These are phyloP conservation scores for Pseudogymnoascus sp. DNA, from an alignment of 2,329 filamentous ascomycete genomes.

Conservation along the genomic window DNA sequence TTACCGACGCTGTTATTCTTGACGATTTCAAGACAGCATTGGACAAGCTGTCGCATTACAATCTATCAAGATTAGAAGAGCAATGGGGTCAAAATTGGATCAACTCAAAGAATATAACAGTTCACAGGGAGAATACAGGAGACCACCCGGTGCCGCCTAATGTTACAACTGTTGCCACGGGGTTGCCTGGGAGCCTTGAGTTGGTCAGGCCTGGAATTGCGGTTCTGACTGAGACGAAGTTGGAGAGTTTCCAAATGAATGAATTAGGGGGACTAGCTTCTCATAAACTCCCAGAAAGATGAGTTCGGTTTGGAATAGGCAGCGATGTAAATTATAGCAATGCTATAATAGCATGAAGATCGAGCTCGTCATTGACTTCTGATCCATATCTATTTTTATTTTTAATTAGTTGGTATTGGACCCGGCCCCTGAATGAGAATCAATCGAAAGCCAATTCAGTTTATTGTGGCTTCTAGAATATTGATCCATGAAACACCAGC, in stretches of 20 bases:
- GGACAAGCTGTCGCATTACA: constrained; percentile 22
- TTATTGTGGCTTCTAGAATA: too few species aligned
- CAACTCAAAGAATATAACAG: neutral
- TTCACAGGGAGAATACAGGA: neutral
- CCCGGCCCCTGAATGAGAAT: too few species aligned
- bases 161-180: neutral
- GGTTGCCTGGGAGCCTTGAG: neutral
- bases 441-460: too few species aligned
- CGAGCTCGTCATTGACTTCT: too few species aligned
- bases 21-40: constrained; percentile 59
- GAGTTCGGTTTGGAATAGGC: neutral
- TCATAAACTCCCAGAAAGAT: neutral
- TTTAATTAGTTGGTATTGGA: too few species aligned
- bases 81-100: neutral
- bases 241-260: neutral
- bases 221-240: neutral
- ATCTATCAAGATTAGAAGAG: constrained; percentile 5
- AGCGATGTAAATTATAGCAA: neutral
- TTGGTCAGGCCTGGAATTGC: neutral
- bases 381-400: too few species aligned
- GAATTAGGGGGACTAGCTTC: neutral
- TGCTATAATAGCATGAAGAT: too few species aligned
- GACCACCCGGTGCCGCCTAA: neutral
- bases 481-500: too few species aligned
- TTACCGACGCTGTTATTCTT: constrained; percentile 58